Base-by-base conservation (phyloP, 805 yeast species). In the Myxozyma monticola region DNA sequence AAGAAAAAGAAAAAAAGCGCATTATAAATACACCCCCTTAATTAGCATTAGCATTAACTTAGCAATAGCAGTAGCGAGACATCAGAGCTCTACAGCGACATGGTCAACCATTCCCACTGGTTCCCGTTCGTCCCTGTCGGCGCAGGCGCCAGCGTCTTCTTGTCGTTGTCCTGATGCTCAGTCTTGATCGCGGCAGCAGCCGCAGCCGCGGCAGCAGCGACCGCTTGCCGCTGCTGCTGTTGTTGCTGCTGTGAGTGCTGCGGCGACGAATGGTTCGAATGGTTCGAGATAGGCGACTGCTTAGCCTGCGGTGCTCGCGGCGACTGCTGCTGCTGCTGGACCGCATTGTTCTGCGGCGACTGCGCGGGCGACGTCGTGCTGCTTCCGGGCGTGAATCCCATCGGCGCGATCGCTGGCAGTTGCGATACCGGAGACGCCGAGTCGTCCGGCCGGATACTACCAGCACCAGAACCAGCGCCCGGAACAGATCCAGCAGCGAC, bases 61-160 rank as follows among this genome's bases (percentile, higher is more conserved):
- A n/a, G n/a, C n/a, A n/a, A n/a, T n/a, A n/a, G n/a, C n/a, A 28
- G 14, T 28, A 9, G 14, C 9, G 14, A 28, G 31, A 10, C 9
- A 39, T 29, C 25, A 7, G n/a, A 18, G 24, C 9, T 61, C n/a
- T 49, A 64, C 33, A 64, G 43, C 4, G 68, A 61, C 68, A 64
- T 64, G 8, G 68, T 62, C 37, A 64, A 50, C 67, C 67, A 64
- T 22, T 64, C 67, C 67, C 67, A 64, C 37, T 64, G 67, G 40
- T 58, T 60, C 4, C 63, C 60, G 25, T 30, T 42, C 9, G 51
- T 29, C 8, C 36, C 34, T n/a, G 36, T n/a, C 17, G 48, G 20
- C 15, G 47, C 40, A 10, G n/a, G n/a, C n/a, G 41, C 34, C 2
- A 37, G 18, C 14, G 43, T 21, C 18, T 36, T 45, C 38, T 49